Percentiles rank a stretch among this genome's conserved stretches.
These are phyloP conservation scores for Lepidium africanum DNA, from an alignment of 345 rosid species.

Conservation along the genomic window DNA sequence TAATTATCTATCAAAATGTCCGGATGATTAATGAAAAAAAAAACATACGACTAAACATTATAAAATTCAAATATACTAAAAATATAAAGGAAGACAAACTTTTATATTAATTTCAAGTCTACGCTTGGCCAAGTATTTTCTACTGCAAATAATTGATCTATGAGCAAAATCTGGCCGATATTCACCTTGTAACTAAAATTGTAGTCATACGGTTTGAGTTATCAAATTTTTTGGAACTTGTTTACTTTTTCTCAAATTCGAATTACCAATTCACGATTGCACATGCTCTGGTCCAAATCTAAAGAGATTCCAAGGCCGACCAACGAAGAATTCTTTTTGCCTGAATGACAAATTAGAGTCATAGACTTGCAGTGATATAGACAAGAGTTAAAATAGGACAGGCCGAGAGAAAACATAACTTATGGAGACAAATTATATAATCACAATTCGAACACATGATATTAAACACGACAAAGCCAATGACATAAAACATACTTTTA, in stretches of 20 bases:
- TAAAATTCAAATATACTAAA: too few relatives aligned
- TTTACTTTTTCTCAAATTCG: not conserved
- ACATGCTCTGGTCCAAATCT: not conserved
- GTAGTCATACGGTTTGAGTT: not conserved
- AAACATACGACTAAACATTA: too few relatives aligned
- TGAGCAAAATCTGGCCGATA: not conserved
- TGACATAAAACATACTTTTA: not conserved
- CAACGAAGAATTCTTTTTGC: not conserved
- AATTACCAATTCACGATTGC: not conserved
- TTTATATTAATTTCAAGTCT: too few relatives aligned
- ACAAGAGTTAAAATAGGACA: not conserved
- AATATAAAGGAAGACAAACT: too few relatives aligned
- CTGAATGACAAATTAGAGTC: not conserved
- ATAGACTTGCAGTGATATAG: not conserved
- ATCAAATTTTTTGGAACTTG: not conserved
- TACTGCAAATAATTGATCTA: not conserved
- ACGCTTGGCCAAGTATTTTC: too few relatives aligned
- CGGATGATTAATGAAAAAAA: too few relatives aligned
- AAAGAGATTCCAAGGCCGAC: not conserved
- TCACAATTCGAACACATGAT: not conserved
- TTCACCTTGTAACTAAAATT: not conserved
- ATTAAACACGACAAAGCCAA: not conserved
- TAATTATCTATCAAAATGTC: too few relatives aligned
- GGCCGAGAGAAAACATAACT: constrained; percentile 18
- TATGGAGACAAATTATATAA: constrained; percentile 2